Percentiles rank a stretch among this genome's conserved stretches.
phyloP scores from a whole-genome alignment of 2,329 filamentous ascomycete genomes.

The Aureobasidium lini region DNA sequence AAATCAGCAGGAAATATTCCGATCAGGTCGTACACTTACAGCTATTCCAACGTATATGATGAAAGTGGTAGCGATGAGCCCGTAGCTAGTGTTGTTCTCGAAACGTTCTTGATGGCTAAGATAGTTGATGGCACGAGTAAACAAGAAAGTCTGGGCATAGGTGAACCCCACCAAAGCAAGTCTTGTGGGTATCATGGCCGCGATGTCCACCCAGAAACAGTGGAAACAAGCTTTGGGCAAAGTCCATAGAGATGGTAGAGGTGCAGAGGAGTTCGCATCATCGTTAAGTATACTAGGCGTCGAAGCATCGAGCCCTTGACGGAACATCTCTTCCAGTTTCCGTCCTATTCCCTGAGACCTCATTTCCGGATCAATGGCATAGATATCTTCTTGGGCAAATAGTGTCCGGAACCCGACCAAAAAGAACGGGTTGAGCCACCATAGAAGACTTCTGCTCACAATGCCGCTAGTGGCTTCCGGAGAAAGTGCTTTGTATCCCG shows the following conservation, averaged over 20 bases:
- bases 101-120: not conserved
- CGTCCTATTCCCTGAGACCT: not conserved
- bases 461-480: not conserved
- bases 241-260: not conserved
- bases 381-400: not conserved
- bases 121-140: not conserved
- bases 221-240: not conserved
- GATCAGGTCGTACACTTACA: not conserved
- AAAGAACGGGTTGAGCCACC: not conserved
- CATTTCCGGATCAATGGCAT: not conserved
- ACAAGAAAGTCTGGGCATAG: not conserved
- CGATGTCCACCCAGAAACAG: not conserved
- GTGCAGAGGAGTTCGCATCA: not conserved
- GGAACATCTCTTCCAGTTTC: not conserved
- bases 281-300: not conserved
- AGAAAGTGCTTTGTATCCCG: not conserved
- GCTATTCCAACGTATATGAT: constrained; percentile 1
- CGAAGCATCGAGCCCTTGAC: too few species aligned
- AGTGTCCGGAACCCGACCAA: not conserved
- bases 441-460: not conserved
- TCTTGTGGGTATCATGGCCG: not conserved
- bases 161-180: not conserved
- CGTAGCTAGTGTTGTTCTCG: not conserved
- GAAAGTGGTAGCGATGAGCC: not conserved
- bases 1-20: not conserved